Percentiles rank a stretch among this genome's conserved stretches.
These are phyloP conservation scores for Candida chilensis DNA, from an alignment of 805 yeast genomes.

Conservation along the genomic window DNA sequence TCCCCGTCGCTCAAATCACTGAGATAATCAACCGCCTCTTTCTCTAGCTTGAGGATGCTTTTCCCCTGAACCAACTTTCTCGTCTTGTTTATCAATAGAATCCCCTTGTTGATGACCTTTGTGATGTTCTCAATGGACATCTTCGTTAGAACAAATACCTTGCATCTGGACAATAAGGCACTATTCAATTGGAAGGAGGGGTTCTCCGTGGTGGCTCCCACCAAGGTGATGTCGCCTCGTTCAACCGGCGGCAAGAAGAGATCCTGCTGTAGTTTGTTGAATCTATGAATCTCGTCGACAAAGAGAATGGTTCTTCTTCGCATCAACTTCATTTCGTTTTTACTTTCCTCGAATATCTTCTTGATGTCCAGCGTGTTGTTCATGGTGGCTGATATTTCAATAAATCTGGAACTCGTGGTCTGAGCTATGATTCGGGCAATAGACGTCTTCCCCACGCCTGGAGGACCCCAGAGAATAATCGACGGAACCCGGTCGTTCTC, in stretches of 20 bases:
- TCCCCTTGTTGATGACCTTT: constrained; percentile 47
- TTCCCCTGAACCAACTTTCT: constrained; percentile 39
- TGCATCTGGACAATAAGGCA: constrained; percentile 79
- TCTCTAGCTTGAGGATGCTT: constrained; percentile 41
- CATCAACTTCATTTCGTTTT: constrained; percentile 33
- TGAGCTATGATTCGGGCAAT: constrained; percentile 59
- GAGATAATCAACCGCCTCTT: constrained; percentile 55
- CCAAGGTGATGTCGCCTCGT: constrained; percentile 66
- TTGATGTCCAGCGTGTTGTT: constrained; percentile 60
- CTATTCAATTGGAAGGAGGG: constrained; percentile 76
- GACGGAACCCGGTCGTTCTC: constrained; percentile 68
- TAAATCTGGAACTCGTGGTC: constrained; percentile 44
- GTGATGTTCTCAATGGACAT: constrained; percentile 40
- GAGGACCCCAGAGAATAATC: constrained; percentile 89
- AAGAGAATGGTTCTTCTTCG: constrained; percentile 61
- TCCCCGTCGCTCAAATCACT: constrained; percentile 81
- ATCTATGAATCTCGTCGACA: constrained; percentile 90
- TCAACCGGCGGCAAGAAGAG: constrained; percentile 78
- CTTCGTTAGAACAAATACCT: constrained; percentile 60
- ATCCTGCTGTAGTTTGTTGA: constrained; percentile 83
- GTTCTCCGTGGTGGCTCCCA: constrained; percentile 98
- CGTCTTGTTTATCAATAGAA: constrained; percentile 47
- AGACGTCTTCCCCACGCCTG: constrained; percentile 94
- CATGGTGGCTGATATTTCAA: constrained; percentile 82
- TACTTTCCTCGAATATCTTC: constrained; percentile 45